Percentiles rank a stretch among this genome's conserved stretches.
These are phyloP conservation scores for Suillus brevipes DNA, from an alignment of 768 basidiomycete genomes.

Conservation along the genomic window DNA sequence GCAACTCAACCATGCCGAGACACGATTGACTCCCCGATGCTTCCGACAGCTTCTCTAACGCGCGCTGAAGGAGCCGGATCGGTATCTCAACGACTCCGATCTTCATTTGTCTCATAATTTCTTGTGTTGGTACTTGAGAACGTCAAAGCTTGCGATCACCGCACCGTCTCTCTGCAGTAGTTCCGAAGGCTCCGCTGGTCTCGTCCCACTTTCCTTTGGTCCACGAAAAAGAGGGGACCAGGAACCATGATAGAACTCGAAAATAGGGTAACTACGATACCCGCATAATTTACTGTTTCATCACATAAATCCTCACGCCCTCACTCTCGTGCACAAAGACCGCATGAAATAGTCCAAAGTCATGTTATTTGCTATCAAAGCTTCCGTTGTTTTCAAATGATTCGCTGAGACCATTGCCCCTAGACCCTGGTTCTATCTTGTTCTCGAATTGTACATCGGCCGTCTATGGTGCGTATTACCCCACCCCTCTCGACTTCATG, in stretches of 20 bases:
- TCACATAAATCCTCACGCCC: slow-evolving; percentile 15
- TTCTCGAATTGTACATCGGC: slow-evolving; percentile 2
- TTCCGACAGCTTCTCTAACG: not conserved
- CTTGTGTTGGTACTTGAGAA: not conserved
- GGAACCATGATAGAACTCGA: slow-evolving; percentile 20
- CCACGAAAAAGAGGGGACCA: slow-evolving; percentile 15
- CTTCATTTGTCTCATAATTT: not conserved
- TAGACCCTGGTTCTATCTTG: not conserved
- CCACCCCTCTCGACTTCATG: not conserved
- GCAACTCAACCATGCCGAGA: not conserved
- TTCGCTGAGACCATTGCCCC: slow-evolving; percentile 11
- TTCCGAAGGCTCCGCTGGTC: not conserved
- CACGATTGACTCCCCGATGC: not conserved
- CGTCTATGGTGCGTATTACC: slow-evolving; percentile 15
- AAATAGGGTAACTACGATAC: slow-evolving; percentile 5
- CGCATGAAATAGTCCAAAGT: slow-evolving; percentile 16
- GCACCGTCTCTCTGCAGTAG: not conserved
- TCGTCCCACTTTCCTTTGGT: not conserved
- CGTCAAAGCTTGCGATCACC: not conserved
- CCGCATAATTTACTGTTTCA: slow-evolving; percentile 16
- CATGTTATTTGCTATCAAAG: slow-evolving; percentile 19
- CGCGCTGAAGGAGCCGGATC: not conserved
- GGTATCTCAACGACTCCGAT: not conserved
- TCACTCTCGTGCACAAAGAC: slow-evolving; percentile 20
- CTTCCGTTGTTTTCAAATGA: slow-evolving; percentile 12